Evolutionary conservation across 352 stramenopile species (phyloP).

Genomic region (Phytophthora citricola): DNA sequence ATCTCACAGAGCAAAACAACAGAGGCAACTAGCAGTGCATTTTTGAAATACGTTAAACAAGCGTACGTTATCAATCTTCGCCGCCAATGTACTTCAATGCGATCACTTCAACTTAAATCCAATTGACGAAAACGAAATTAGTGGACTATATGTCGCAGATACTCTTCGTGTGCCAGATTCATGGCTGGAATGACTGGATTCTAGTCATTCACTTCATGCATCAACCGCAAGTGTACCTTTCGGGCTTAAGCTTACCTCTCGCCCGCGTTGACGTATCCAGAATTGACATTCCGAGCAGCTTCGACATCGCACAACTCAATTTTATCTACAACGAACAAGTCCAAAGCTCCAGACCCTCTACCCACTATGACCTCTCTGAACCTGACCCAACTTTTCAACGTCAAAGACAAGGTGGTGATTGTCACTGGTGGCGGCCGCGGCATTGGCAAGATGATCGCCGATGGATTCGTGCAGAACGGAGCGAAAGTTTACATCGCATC

Average conservation of each 20-base stretch:
- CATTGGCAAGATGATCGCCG: constrained; percentile 97
- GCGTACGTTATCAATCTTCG: not conserved
- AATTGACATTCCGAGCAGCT: no score
- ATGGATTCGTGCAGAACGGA: constrained; percentile 92
- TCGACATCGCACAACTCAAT: constrained; percentile 4
- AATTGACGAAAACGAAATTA: not conserved
- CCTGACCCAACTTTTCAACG: constrained; percentile 34
- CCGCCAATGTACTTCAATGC: not conserved
- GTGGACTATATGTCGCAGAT: not conserved
- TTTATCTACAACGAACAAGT: not conserved
- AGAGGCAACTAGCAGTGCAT: not conserved
- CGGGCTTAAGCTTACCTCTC: no score
- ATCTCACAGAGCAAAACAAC: not conserved
- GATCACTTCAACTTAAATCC: not conserved
- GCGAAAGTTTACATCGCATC: constrained; percentile 95
- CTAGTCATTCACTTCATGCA: constrained; percentile 14
- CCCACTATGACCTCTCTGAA: constrained; percentile 30
- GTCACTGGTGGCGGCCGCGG: constrained; percentile 94
- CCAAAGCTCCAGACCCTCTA: not conserved
- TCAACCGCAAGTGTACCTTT: no score
- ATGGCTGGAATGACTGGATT: constrained; percentile 5
- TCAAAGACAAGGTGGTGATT: constrained; percentile 85
- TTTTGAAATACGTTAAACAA: not conserved
- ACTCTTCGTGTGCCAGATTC: no score
- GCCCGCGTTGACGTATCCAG: no score